Evolutionary conservation across 257 asterid genomes (phyloP).

Genomic region (Lantana camara): DNA sequence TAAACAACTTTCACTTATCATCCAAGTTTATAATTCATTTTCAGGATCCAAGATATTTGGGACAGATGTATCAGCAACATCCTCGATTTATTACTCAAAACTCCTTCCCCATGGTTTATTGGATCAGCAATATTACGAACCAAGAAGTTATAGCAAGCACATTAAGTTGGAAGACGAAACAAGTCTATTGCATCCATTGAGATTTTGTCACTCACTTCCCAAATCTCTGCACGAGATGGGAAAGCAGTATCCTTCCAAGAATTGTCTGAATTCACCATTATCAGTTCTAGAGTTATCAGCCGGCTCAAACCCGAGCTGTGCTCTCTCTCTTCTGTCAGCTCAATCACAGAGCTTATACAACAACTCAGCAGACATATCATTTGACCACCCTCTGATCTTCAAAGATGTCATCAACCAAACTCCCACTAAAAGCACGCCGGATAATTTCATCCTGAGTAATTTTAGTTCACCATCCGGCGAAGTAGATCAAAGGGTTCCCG

Average conservation of each 20-base stretch:
- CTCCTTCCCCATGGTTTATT: slow-evolving; percentile 35
- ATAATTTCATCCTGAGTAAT: neutral
- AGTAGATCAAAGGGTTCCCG: neutral
- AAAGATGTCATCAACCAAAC: slow-evolving; percentile 21
- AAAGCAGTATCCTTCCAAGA: slow-evolving; percentile 17
- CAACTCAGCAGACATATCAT: slow-evolving; percentile 23
- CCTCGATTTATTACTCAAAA: slow-evolving; percentile 35
- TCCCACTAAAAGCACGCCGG: neutral
- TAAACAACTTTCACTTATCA: no score
- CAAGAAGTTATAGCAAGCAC: slow-evolving; percentile 8
- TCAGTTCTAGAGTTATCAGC: slow-evolving; percentile 29
- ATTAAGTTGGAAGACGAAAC: slow-evolving; percentile 26
- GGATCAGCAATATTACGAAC: slow-evolving; percentile 31
- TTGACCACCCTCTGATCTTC: slow-evolving; percentile 17
- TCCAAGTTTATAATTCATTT: neutral
- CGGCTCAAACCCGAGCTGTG: slow-evolving; percentile 34
- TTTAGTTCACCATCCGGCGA: slow-evolving; percentile 16
- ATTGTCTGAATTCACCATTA: slow-evolving; percentile 8
- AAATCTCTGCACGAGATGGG: neutral
- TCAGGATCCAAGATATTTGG: slow-evolving; percentile 40
- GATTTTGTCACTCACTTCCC: slow-evolving; percentile 18
- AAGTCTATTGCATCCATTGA: slow-evolving; percentile 17
- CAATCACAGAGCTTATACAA: slow-evolving; percentile 31
- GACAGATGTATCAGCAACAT: slow-evolving; percentile 27
- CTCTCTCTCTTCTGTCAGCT: slow-evolving; percentile 72